phyloP scores from a whole-genome alignment of 2,329 filamentous ascomycete genomes.

The Coleophoma cylindrospora region DNA sequence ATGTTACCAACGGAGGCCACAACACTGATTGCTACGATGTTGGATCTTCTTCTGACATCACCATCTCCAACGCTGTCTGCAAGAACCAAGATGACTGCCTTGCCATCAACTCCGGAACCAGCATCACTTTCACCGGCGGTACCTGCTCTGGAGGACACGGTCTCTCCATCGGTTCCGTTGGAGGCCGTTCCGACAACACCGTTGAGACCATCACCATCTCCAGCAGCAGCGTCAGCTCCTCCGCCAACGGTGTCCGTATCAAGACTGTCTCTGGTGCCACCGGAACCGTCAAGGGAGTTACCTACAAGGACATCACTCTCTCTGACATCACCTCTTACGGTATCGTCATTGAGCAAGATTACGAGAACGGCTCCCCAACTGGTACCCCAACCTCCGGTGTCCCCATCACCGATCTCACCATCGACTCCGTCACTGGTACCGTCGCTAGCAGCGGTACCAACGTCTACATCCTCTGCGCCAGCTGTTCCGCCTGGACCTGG shows the following conservation, averaged over 20 bases:
- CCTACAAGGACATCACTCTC: conserved; percentile 47
- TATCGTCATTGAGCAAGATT: conserved; percentile 54
- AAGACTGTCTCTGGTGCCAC: conserved; percentile 48
- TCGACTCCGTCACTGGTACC: conserved; percentile 41
- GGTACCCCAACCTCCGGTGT: conserved; percentile 15
- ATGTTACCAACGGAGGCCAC: conserved; percentile 32
- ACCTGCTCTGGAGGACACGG: conserved; percentile 31
- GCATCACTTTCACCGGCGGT: conserved; percentile 22
- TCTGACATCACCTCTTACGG: conserved; percentile 36
- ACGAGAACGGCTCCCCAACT: conserved; percentile 25
- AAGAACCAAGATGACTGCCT: conserved; percentile 58
- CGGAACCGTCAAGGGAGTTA: conserved; percentile 44
- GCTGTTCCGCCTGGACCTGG: conserved; percentile 50
- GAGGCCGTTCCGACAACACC: conserved; percentile 47
- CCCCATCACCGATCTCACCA: conserved; percentile 44
- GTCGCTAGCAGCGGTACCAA: conserved; percentile 32
- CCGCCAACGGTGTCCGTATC: conserved; percentile 49
- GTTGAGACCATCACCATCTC: conserved; percentile 48
- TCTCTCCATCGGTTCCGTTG: conserved; percentile 55
- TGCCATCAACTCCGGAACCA: conserved; percentile 50
- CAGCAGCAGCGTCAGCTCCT: conserved; percentile 42
- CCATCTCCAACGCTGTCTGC: conserved; percentile 44
- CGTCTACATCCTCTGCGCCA: conserved; percentile 49
- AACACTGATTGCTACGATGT: conserved; percentile 54
- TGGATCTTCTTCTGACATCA: conserved; percentile 38